Evolutionary conservation across 805 yeast genomes (phyloP), one percentile per base, ranked within the genome.

Genomic region (Wickerhamomyces queroliae): DNA sequence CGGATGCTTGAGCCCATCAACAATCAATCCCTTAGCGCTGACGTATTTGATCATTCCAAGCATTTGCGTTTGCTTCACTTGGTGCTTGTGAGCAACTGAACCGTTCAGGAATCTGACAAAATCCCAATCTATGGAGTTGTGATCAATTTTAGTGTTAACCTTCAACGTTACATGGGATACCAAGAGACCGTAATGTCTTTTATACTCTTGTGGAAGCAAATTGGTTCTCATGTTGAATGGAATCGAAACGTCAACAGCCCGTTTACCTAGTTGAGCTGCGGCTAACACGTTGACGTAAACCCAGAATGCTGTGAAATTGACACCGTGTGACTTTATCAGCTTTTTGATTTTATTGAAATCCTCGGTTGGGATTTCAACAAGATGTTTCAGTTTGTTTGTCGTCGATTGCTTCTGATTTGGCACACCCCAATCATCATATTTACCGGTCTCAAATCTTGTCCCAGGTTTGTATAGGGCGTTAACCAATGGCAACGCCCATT

Each of bases 241-340:
- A 17, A 28, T 28, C 11, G 31, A 28, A 17, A 28, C 10, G 17
- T 28, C 31, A 28, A 28, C 31, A 28, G 31, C 31, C 5, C 20
- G 17, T 9, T 28, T 28, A 5, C 31, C 31, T 10, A 28, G 10
- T 17, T 28, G 31, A 13, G 31, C 31, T 17, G 17, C 31, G 4
- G 31, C 31, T 9, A 28, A 20, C 3, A 28, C 31, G 17, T 28
- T 28, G 20, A 28, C 21, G 17, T 30, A 30, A 6, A 22, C 22
- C 33, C 33, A 30, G 12, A 30, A 30, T 30, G 33, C 33, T 18
- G 33, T 18, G 22, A 30, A 30, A 11, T 30, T 30, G 10, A 30
- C 33, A 30, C 22, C 33, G 15, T 30, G 33, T 12, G 21, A 18
- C 13, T 18, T 18, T 11, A 22, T 30, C 7, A 30, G 15, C 12